A percentile compares a stretch with the other conserved stretches of the same genome.
Conservation (phyloP, 1,284 basidiomycete species). For the Cutaneotrichosporon mucoides region DNA sequence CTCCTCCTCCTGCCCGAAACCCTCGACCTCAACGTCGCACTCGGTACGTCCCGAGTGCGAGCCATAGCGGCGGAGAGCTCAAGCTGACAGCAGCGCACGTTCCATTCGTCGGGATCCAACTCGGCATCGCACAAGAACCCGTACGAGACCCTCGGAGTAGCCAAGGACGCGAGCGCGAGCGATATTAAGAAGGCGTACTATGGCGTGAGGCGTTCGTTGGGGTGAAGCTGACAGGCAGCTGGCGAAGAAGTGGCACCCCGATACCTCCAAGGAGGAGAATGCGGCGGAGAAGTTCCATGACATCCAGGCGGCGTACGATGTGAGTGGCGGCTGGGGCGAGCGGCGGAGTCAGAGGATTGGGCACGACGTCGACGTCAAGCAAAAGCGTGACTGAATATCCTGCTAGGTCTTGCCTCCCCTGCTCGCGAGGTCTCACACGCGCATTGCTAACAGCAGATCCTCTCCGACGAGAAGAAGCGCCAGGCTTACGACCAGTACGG, state of each 20-base stretch:
- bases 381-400: too few relatives aligned
- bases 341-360: neutral
- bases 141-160: conserved; percentile 84
- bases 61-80: neutral
- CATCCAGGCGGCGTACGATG: conserved; percentile 96
- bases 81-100: conserved; percentile 56
- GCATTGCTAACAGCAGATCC: conserved; percentile 54
- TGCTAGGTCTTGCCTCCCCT: too few relatives aligned
- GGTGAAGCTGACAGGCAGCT: conserved; percentile 56
- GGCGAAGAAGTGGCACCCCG: conserved; percentile 96
- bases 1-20: too few relatives aligned
- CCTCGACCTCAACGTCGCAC: neutral
- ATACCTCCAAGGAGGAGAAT: conserved; percentile 87
- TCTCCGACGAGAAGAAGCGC: conserved; percentile 92
- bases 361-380: too few relatives aligned
- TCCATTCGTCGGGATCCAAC: conserved; percentile 64
- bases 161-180: conserved; percentile 71
- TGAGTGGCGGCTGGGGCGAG: conserved; percentile 54
- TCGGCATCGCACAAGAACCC: conserved; percentile 72
- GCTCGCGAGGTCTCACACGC: too few relatives aligned
- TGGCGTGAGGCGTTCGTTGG: conserved; percentile 57
- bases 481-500: conserved; percentile 93
- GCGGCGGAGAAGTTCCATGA: conserved; percentile 93
- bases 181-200: conserved; percentile 99
- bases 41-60: too few relatives aligned